Evolutionary conservation across 1,139 yeast species (phyloP).

Genomic region (Protomyces gravidus): DNA sequence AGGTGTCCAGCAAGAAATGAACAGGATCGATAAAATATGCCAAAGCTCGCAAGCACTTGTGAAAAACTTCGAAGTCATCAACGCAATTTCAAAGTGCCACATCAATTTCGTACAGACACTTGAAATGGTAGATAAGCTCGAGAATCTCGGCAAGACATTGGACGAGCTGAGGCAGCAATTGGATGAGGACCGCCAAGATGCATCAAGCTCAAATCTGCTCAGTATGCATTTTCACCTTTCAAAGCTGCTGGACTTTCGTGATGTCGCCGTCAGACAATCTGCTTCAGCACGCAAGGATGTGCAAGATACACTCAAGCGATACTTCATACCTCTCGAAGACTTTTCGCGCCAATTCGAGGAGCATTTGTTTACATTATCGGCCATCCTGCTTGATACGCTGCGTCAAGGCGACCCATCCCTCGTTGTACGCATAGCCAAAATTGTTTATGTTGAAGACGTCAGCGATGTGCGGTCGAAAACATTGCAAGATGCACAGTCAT

Average conservation of each 20-base stretch:
- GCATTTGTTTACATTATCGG: constrained; percentile 57
- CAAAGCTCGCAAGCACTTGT: constrained; percentile 40
- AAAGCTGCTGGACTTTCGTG: constrained; percentile 70
- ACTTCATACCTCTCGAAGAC: constrained; percentile 52
- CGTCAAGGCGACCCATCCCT: constrained; percentile 64
- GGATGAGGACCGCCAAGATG: constrained; percentile 47
- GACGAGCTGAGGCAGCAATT: constrained; percentile 53
- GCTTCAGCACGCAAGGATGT: constrained; percentile 61
- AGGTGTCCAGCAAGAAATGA: constrained; percentile 38
- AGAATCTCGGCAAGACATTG: constrained; percentile 53
- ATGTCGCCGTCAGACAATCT: constrained; percentile 59
- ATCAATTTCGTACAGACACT: constrained; percentile 70
- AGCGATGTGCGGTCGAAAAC: constrained; percentile 54
- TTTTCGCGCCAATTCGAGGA: constrained; percentile 61
- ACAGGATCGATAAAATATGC: constrained; percentile 36
- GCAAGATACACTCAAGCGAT: constrained; percentile 58
- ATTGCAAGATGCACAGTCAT: constrained; percentile 38
- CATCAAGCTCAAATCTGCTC: constrained; percentile 58
- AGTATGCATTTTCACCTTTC: constrained; percentile 66
- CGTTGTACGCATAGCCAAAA: constrained; percentile 66
- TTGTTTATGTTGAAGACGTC: constrained; percentile 72
- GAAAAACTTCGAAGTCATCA: constrained; percentile 56
- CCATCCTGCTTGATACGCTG: constrained; percentile 62
- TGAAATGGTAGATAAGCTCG: constrained; percentile 59
- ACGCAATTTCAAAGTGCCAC: constrained; percentile 55